phyloP scores from a whole-genome alignment of 306 rosid species.

The Prunus davidiana region DNA sequence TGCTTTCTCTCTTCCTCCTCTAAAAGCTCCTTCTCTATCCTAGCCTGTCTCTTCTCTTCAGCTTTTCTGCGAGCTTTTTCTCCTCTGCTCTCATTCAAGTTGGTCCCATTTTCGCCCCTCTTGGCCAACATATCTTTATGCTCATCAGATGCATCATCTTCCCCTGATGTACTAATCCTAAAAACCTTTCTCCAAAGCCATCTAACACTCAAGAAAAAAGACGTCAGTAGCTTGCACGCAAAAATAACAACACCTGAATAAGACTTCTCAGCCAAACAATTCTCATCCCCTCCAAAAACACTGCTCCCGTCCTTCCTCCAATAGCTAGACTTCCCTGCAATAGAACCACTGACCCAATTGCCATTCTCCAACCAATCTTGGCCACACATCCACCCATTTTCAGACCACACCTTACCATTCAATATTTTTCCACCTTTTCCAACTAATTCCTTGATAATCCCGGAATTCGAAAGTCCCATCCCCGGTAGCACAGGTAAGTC shows the following conservation, averaged over 20 bases:
- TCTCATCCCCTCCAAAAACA: slow-evolving; percentile 70
- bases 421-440: slow-evolving; percentile 89
- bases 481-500: slow-evolving; percentile 85
- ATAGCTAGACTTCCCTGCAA: slow-evolving; percentile 51
- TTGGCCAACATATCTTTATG: slow-evolving; percentile 62
- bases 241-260: slow-evolving; percentile 72
- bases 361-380: slow-evolving; percentile 94
- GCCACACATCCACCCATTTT: slow-evolving; percentile 86
- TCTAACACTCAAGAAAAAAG: slow-evolving; percentile 76
- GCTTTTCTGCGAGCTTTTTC: slow-evolving; percentile 98
- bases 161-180: slow-evolving; percentile 66
- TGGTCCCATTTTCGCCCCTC: slow-evolving; percentile 70
- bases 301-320: slow-evolving; percentile 68
- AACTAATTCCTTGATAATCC: slow-evolving; percentile 73
- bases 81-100: slow-evolving; percentile 75
- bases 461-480: slow-evolving; percentile 59
- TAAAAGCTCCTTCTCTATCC: slow-evolving; percentile 85
- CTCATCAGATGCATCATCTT: slow-evolving; percentile 74
- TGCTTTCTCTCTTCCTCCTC: slow-evolving; percentile 99
- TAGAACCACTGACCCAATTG: slow-evolving; percentile 71
- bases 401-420: slow-evolving; percentile 85
- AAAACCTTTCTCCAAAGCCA: slow-evolving; percentile 96
- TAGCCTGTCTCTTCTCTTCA: slow-evolving; percentile 98
- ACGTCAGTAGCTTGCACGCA: slow-evolving; percentile 67
- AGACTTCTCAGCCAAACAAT: slow-evolving; percentile 82